Evolutionary conservation across 208 protist genomes (phyloP), one percentile per base, ranked within the genome.

Genomic region (Crithidia sp.): DNA sequence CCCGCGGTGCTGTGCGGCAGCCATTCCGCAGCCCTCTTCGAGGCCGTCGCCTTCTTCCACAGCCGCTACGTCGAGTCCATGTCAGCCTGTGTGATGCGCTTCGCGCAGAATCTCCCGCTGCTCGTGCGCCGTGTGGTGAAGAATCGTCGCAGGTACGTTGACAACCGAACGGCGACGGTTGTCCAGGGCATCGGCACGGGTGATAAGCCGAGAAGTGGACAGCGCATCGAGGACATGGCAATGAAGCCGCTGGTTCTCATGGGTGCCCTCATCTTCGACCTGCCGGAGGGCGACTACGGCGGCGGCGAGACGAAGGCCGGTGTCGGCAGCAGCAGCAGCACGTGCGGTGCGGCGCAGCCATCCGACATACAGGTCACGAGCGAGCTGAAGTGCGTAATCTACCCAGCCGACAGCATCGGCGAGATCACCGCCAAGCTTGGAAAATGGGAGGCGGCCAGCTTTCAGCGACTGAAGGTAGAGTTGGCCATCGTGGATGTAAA

Each of bases 181-280:
- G 88, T 79, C n/a, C 83, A 83, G 43, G 91, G 91, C 5, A 74
- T 96, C 50, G 89, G 84, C 47, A 93, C 87, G 0, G 88, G 91
- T 2, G 59, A 55, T 12, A 79, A 82, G 28, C 85, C 88, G 39
- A 73, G 63, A 5, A 64, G 86, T 36, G 63, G 57, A 19, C 86
- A 94, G 82, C 79, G 84, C n/a, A 86, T 96, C 37, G 91, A 96
- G 58, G 89, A 92, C 60, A 94, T 96, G 87, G 59, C 79, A n/a
- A 90, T 96, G 89, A 96, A 96, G 69, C 91, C 91, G 17, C 79
- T 96, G 55, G 91, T 96, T 37, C 70, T 96, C 36, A 79, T 96
- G 73, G 91, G 91, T 6, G 91, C 84, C 9, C 82, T 94, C 40
- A 71, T 96, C 53, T 92, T 96, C 62, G 85, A 85, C 61, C 62